Evolutionary conservation across 768 basidiomycete genomes (phyloP).

Genomic region (Termitomyces sp.): DNA sequence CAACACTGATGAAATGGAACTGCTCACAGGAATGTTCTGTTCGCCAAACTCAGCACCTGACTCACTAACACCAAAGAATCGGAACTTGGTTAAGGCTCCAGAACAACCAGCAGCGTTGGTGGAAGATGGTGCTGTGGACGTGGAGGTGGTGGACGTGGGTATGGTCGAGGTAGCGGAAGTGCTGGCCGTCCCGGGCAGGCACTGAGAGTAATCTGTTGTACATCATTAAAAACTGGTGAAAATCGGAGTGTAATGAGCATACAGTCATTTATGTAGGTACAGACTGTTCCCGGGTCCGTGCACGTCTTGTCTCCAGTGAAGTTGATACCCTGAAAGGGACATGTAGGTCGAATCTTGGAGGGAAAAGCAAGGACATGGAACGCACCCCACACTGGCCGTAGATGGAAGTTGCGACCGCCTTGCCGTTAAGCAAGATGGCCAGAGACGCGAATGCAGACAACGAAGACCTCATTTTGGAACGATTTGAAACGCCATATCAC

Average conservation of each 20-base stretch:
- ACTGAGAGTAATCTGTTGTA: slow-evolving; percentile 44
- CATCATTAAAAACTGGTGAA: background rate
- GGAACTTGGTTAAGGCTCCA: slow-evolving; percentile 49
- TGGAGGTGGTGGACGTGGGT: slow-evolving; percentile 28
- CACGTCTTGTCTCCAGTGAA: slow-evolving; percentile 45
- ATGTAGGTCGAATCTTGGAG: background rate
- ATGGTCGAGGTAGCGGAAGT: slow-evolving; percentile 22
- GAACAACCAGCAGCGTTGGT: slow-evolving; percentile 30
- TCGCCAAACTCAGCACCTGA: slow-evolving; percentile 62
- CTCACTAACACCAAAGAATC: slow-evolving; percentile 61
- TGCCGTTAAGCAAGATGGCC: slow-evolving; percentile 26
- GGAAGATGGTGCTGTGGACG: slow-evolving; percentile 25
- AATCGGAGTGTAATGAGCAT: slow-evolving; percentile 7
- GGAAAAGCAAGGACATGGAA: slow-evolving; percentile 7
- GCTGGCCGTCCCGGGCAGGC: slow-evolving; percentile 28
- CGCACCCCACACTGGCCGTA: slow-evolving; percentile 54
- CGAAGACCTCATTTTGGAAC: slow-evolving; percentile 24
- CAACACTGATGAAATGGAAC: background rate
- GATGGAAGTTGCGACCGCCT: slow-evolving; percentile 32
- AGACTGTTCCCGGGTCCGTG: slow-evolving; percentile 35
- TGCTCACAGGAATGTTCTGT: slow-evolving; percentile 41
- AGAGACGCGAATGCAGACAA: slow-evolving; percentile 29
- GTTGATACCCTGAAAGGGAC: slow-evolving; percentile 28
- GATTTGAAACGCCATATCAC: background rate
- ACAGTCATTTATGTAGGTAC: slow-evolving; percentile 41